phyloP scores from a whole-genome alignment of 2,329 filamentous ascomycete species.

The Tolypocladium capitatum region DNA sequence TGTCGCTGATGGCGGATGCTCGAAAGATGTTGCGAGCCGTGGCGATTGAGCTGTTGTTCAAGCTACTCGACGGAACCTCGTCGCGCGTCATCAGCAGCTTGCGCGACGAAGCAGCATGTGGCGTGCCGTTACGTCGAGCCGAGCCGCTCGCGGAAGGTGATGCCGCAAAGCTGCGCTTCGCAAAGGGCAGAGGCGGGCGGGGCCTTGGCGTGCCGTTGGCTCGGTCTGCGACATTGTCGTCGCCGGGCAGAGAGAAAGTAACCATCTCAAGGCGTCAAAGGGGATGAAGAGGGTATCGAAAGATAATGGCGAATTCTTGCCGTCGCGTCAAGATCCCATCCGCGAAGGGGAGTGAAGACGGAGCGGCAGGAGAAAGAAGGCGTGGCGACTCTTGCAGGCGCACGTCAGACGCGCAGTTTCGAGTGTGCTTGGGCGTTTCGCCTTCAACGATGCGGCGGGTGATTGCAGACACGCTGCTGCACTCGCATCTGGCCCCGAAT shows the following conservation, averaged over 20 bases:
- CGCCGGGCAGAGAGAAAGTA: conserved; percentile 24
- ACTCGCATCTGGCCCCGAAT: conserved; percentile 2
- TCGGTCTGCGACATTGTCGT: conserved; percentile 17
- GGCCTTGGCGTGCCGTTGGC: conserved; percentile 23
- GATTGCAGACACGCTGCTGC: conserved; percentile 1
- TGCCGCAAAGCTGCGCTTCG: conserved; percentile 26
- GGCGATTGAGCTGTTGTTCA: conserved; percentile 21
- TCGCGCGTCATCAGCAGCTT: conserved; percentile 22
- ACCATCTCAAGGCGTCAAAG: conserved; percentile 15
- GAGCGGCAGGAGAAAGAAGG: background rate
- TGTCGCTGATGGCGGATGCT: conserved; percentile 22
- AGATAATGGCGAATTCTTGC: background rate
- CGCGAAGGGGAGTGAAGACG: background rate
- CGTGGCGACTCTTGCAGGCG: background rate
- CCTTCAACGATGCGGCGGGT: background rate
- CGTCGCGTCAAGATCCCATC: conserved; percentile 1
- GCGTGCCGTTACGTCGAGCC: conserved; percentile 23
- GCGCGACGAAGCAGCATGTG: conserved; percentile 23
- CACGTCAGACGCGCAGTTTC: background rate
- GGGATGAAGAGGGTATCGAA: background rate
- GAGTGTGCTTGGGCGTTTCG: background rate
- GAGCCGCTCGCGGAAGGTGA: conserved; percentile 18
- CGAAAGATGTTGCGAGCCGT: conserved; percentile 29
- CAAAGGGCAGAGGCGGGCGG: conserved; percentile 28
- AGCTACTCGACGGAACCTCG: conserved; percentile 20